Conservation (phyloP, 768 basidiomycete species). For the Butyriboletus loyo region DNA sequence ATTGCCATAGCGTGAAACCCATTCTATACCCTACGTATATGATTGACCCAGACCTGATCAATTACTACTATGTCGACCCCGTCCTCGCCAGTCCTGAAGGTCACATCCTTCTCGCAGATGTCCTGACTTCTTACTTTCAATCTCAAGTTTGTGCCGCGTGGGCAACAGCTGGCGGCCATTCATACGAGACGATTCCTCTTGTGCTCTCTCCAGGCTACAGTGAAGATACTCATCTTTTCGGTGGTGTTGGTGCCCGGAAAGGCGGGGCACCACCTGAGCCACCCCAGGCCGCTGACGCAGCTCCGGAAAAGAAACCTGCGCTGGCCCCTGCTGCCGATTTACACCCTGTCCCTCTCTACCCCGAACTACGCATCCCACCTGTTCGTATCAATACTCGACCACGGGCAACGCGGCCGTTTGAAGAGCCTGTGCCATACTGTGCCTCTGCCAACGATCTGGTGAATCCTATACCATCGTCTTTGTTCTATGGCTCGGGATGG, state of each 20-base stretch:
- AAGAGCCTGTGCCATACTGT: slow-evolving; percentile 89
- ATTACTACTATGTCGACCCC: slow-evolving; percentile 77
- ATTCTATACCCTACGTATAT: slow-evolving; percentile 83
- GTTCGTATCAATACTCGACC: slow-evolving; percentile 71
- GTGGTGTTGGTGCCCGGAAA: slow-evolving; percentile 80
- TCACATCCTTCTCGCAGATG: slow-evolving; percentile 85
- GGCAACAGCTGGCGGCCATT: slow-evolving; percentile 65
- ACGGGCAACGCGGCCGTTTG: slow-evolving; percentile 50
- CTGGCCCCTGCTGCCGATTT: slow-evolving; percentile 8
- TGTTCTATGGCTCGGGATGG: slow-evolving; percentile 96
- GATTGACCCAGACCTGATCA: slow-evolving; percentile 57
- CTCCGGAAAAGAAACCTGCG: slow-evolving; percentile 25
- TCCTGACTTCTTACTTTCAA: slow-evolving; percentile 89
- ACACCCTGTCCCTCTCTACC: slow-evolving; percentile 24
- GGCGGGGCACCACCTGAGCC: slow-evolving; percentile 58
- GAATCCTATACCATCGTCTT: slow-evolving; percentile 90
- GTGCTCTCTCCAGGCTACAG: slow-evolving; percentile 38
- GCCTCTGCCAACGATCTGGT: slow-evolving; percentile 97
- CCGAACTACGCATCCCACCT: slow-evolving; percentile 54
- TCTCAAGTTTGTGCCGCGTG: slow-evolving; percentile 85
- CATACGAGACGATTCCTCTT: slow-evolving; percentile 55
- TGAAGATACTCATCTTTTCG: slow-evolving; percentile 62
- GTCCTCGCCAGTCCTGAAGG: slow-evolving; percentile 78
- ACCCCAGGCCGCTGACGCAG: slow-evolving; percentile 30
- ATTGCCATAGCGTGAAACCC: slow-evolving; percentile 61